phyloP scores from a whole-genome alignment of 2,329 filamentous ascomycete genomes.

The Ophiocordyceps camponoti-saundersi region DNA sequence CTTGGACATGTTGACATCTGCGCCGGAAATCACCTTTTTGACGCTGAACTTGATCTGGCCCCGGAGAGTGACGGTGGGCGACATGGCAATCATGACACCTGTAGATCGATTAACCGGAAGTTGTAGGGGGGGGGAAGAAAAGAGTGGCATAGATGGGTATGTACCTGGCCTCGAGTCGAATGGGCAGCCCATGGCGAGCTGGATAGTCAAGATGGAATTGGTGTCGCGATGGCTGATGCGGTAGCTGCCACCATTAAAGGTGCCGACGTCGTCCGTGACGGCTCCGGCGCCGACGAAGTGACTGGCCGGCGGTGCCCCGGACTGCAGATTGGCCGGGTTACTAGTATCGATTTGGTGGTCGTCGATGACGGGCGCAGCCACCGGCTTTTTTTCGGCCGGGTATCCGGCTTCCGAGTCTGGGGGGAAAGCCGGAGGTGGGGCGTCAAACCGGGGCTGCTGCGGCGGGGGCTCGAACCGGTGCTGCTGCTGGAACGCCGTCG shows the following conservation, averaged over 20 bases:
- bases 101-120: slow-evolving; percentile 8
- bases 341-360: slow-evolving; percentile 7
- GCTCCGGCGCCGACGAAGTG: slow-evolving; percentile 48
- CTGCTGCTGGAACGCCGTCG: not conserved
- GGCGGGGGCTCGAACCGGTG: slow-evolving; percentile 12
- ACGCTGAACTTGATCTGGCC: slow-evolving; percentile 71
- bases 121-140: not conserved
- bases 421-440: slow-evolving; percentile 10
- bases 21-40: slow-evolving; percentile 78
- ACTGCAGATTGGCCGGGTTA: slow-evolving; percentile 15
- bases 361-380: slow-evolving; percentile 6
- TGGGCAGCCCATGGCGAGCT: slow-evolving; percentile 79
- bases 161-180: slow-evolving; percentile 60
- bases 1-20: slow-evolving; percentile 60
- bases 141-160: not conserved
- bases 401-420: slow-evolving; percentile 7
- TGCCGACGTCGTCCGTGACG: slow-evolving; percentile 72
- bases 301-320: slow-evolving; percentile 22
- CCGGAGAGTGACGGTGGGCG: slow-evolving; percentile 67
- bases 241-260: slow-evolving; percentile 91
- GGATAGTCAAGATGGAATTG: slow-evolving; percentile 78
- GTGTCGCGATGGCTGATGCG: slow-evolving; percentile 82
- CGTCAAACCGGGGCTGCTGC: slow-evolving; percentile 9
- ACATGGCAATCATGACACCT: slow-evolving; percentile 93
- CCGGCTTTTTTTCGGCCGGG: slow-evolving; percentile 12